Percentiles rank a stretch among this genome's conserved stretches.
These are phyloP conservation scores for Entelexis paramagnoliae DNA, from an alignment of 1,139 yeast genomes.

Conservation along the genomic window DNA sequence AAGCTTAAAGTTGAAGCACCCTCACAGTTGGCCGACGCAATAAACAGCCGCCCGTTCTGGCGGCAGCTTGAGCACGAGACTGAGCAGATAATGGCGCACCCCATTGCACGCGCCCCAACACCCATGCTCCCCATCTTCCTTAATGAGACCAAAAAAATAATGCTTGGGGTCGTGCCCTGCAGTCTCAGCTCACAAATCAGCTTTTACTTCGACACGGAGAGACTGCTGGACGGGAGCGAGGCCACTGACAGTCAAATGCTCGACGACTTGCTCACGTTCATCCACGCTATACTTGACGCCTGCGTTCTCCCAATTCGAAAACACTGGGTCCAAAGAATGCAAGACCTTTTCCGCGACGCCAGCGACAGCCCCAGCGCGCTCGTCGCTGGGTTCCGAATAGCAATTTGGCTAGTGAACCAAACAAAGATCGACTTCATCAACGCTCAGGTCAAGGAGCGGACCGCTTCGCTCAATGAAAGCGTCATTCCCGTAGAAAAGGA, in stretches of 20 bases:
- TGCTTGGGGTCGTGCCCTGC: constrained; percentile 64
- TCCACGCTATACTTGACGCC: constrained; percentile 58
- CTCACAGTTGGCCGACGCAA: constrained; percentile 82
- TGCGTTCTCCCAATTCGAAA: constrained; percentile 97
- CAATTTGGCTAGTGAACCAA: constrained; percentile 82
- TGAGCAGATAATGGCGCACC: constrained; percentile 17
- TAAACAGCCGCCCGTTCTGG: constrained; percentile 77
- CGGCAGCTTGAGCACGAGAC: constrained; percentile 58
- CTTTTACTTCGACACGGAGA: constrained; percentile 67
- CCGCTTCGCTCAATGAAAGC: constrained; percentile 77
- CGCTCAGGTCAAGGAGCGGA: constrained; percentile 76
- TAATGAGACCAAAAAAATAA: constrained; percentile 44
- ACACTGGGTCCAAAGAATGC: constrained; percentile 80
- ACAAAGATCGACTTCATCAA: constrained; percentile 94
- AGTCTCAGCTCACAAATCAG: constrained; percentile 62
- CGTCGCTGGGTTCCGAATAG: constrained; percentile 67
- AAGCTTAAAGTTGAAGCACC: constrained; percentile 80
- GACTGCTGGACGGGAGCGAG: constrained; percentile 50
- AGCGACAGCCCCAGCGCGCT: constrained; percentile 41
- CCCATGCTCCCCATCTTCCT: constrained; percentile 66
- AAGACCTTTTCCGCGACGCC: constrained; percentile 54
- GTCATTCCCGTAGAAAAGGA: constrained; percentile 90
- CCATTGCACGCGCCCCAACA: constrained; percentile 37
- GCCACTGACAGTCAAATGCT: constrained; percentile 34
- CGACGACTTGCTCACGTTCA: constrained; percentile 57